Percentiles rank a stretch among this genome's conserved stretches.
Conservation (phyloP, 805 yeast species). For the Myxozyma neglecta region DNA sequence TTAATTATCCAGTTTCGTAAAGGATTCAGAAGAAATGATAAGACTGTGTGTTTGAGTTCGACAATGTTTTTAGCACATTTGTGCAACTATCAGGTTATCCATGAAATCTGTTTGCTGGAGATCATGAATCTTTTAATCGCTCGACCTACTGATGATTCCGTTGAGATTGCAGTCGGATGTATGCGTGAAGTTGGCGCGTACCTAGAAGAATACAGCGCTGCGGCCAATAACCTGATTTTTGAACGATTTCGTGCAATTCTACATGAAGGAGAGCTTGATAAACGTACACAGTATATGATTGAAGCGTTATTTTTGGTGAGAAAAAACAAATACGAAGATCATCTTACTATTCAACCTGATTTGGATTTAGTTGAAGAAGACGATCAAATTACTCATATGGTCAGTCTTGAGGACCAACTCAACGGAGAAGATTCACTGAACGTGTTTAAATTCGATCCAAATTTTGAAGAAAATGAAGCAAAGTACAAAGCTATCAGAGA, state of each 20-base stretch:
- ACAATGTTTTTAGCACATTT: slow-evolving; percentile 59
- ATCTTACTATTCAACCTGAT: slow-evolving; percentile 46
- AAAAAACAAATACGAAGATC: slow-evolving; percentile 46
- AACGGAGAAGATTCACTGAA: slow-evolving; percentile 51
- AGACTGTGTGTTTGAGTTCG: slow-evolving; percentile 46
- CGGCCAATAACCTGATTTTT: slow-evolving; percentile 52
- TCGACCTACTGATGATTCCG: slow-evolving; percentile 54
- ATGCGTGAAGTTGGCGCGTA: slow-evolving; percentile 55
- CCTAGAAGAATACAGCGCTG: slow-evolving; percentile 46
- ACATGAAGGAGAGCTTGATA: slow-evolving; percentile 52
- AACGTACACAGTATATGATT: slow-evolving; percentile 48
- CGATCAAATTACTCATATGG: slow-evolving; percentile 56
- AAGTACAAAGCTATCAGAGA: slow-evolving; percentile 47
- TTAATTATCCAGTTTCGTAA: slow-evolving; percentile 59
- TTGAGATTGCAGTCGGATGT: slow-evolving; percentile 55
- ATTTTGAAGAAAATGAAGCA: slow-evolving; percentile 53
- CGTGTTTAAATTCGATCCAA: slow-evolving; percentile 52
- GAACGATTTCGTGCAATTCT: slow-evolving; percentile 62
- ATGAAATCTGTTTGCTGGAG: slow-evolving; percentile 40
- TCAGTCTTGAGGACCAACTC: slow-evolving; percentile 55
- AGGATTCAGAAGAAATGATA: slow-evolving; percentile 51
- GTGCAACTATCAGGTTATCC: slow-evolving; percentile 60
- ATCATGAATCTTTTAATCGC: slow-evolving; percentile 49
- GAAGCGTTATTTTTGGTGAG: slow-evolving; percentile 56
- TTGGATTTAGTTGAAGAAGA: slow-evolving; percentile 65